Evolutionary conservation across 1,284 basidiomycete genomes (phyloP).

Genomic region (Psilocybe mexicana): DNA sequence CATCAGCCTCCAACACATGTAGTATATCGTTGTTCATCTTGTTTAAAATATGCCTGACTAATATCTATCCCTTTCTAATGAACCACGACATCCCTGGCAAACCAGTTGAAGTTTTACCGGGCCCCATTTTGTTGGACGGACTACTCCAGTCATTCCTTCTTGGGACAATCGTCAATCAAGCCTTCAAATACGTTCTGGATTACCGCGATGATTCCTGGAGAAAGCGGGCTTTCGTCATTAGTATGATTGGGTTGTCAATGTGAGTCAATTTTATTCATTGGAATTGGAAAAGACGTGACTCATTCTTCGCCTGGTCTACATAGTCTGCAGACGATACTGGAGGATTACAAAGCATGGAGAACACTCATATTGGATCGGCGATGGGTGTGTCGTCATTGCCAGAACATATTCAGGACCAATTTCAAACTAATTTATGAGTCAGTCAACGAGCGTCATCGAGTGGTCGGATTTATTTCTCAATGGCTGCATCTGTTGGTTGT

Average conservation of each 20-base stretch:
- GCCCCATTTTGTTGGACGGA: slow-evolving; percentile 42
- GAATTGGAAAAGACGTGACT: background rate
- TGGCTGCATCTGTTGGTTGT: slow-evolving; percentile 45
- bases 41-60: slow-evolving; percentile 1
- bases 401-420: background rate
- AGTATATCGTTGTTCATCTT: background rate
- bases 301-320: background rate
- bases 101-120: slow-evolving; percentile 29
- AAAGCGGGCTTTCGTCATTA: slow-evolving; percentile 42
- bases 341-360: slow-evolving; percentile 50
- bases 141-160: slow-evolving; percentile 45
- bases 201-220: slow-evolving; percentile 42
- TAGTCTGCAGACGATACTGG: slow-evolving; percentile 48
- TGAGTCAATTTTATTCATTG: slow-evolving; percentile 28
- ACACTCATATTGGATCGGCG: slow-evolving; percentile 35
- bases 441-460: slow-evolving; percentile 42
- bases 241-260: slow-evolving; percentile 43
- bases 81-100: slow-evolving; percentile 27
- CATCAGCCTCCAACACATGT: slow-evolving; percentile 1
- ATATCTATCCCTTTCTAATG: slow-evolving; percentile 15
- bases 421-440: background rate
- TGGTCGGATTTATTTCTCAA: slow-evolving; percentile 49
- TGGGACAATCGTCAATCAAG: slow-evolving; percentile 49
- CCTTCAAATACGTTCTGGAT: slow-evolving; percentile 44
- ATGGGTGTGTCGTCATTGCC: slow-evolving; percentile 40